phyloP scores from a whole-genome alignment of 192 early-diverging fungal genomes.

The Coemansia sp. region DNA sequence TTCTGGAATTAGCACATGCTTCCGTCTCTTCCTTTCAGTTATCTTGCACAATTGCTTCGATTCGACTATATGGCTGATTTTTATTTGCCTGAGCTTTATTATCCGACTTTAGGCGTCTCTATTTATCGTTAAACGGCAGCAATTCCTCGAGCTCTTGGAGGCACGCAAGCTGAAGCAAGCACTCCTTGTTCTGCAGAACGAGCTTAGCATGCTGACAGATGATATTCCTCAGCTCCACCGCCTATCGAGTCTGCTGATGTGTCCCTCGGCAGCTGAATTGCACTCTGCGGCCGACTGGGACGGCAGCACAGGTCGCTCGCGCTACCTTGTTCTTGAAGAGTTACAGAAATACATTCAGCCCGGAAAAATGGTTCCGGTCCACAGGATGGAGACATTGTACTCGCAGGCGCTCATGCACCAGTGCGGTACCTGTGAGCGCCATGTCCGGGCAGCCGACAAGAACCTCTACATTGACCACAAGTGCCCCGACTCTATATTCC shows the following conservation, averaged over 20 bases:
- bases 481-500: conserved; percentile 40
- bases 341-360: conserved; percentile 71
- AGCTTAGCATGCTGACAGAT: conserved; percentile 71
- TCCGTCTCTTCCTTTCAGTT: background rate
- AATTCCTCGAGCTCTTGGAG: conserved; percentile 88
- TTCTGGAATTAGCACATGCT: too few relatives aligned
- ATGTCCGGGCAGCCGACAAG: conserved; percentile 41
- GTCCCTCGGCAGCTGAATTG: conserved; percentile 60
- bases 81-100: too few relatives aligned
- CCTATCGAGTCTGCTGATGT: conserved; percentile 58
- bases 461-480: conserved; percentile 50
- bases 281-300: conserved; percentile 74
- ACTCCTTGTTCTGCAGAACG: conserved; percentile 72
- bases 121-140: conserved; percentile 86
- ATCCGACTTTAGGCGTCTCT: conserved; percentile 35
- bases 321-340: conserved; percentile 34
- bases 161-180: conserved; percentile 67
- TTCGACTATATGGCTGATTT: background rate
- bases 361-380: conserved; percentile 82
- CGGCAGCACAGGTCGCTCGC: conserved; percentile 63
- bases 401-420: conserved; percentile 79
- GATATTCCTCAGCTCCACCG: conserved; percentile 72
- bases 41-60: background rate
- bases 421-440: conserved; percentile 78
- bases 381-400: conserved; percentile 80